phyloP scores from a whole-genome alignment of 1,284 basidiomycete species.

The Tetrapyrgos nigripes region DNA sequence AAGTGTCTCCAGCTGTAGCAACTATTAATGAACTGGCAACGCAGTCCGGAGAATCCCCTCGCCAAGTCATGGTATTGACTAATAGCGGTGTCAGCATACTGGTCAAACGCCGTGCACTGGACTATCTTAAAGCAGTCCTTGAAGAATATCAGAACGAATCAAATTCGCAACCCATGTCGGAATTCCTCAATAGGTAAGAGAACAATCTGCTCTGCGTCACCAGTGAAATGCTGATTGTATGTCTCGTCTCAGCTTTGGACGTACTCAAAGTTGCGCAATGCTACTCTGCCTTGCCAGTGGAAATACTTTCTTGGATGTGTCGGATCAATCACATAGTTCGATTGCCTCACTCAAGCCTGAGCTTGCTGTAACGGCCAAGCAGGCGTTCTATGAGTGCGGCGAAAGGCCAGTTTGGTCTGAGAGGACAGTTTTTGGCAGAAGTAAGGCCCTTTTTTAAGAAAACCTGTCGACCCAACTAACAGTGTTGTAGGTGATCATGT shows the following conservation, averaged over 20 bases:
- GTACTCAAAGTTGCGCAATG: conserved; percentile 92
- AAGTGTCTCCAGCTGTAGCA: conserved; percentile 53
- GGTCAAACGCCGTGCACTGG: conserved; percentile 84
- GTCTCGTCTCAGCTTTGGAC: conserved; percentile 68
- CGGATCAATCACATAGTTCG: conserved; percentile 53
- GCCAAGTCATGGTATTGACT: conserved; percentile 87
- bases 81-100: conserved; percentile 86
- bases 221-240: not conserved
- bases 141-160: conserved; percentile 75
- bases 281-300: conserved; percentile 82
- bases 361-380: conserved; percentile 72
- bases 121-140: conserved; percentile 78
- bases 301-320: conserved; percentile 72
- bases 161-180: conserved; percentile 71
- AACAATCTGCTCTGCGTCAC: not conserved
- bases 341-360: conserved; percentile 64
- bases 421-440: conserved; percentile 69
- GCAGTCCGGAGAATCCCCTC: conserved; percentile 76
- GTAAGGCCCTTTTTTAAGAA: conserved; percentile 24
- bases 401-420: conserved; percentile 83
- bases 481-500: conserved; percentile 61
- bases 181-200: conserved; percentile 73
- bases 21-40: conserved; percentile 82
- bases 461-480: conserved; percentile 7
- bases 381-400: conserved; percentile 85